Percentiles rank a stretch among this genome's conserved stretches.
These are phyloP conservation scores for Pichia sp. DNA, from an alignment of 1,139 yeast species.

Conservation along the genomic window DNA sequence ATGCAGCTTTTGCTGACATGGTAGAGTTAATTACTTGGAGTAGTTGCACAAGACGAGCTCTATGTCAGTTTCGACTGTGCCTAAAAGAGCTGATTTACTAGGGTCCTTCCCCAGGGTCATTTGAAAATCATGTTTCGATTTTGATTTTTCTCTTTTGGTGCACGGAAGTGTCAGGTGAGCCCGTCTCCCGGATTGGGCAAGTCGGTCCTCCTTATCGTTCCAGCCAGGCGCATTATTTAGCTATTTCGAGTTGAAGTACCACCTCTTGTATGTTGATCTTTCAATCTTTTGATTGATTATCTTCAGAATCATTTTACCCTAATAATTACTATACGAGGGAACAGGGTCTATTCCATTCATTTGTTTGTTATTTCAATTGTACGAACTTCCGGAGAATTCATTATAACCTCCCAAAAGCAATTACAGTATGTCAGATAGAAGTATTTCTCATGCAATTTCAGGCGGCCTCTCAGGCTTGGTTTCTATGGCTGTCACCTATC, in stretches of 20 bases:
- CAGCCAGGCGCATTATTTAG: not conserved
- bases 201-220: conserved; percentile 1
- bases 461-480: conserved; percentile 94
- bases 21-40: not conserved
- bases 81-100: too few species aligned
- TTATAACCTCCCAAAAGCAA: not conserved
- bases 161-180: not conserved
- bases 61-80: too few species aligned
- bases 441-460: conserved; percentile 79
- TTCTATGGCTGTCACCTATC: conserved; percentile 80
- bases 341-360: not conserved
- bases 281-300: too few species aligned
- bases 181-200: conserved; percentile 4
- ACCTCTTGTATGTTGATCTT: not conserved
- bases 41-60: too few species aligned
- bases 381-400: not conserved
- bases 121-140: not conserved
- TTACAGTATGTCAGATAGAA: conserved; percentile 16
- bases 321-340: too few species aligned
- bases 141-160: not conserved
- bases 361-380: not conserved
- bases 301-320: too few species aligned
- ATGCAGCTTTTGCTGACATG: conserved; percentile 4
- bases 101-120: not conserved
- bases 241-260: not conserved